Evolutionary conservation across 331 rosid genomes (phyloP).

Genomic region (Quercus lobata): DNA sequence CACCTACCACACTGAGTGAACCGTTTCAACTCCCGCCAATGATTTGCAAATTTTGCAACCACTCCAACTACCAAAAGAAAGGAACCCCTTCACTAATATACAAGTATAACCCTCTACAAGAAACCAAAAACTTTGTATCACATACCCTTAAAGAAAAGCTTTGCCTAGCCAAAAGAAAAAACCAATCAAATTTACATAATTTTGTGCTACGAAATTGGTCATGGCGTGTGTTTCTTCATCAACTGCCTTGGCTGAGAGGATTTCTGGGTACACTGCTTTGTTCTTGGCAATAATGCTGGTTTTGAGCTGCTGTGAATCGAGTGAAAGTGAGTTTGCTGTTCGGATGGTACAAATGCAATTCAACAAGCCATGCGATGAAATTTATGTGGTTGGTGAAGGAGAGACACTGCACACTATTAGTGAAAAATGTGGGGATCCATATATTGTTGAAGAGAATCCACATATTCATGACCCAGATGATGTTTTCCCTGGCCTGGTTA

Average conservation of each 20-base stretch:
- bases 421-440: slow-evolving; percentile 80
- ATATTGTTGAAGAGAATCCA: slow-evolving; percentile 78
- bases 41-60: slow-evolving; percentile 14
- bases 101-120: background rate
- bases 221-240: slow-evolving; percentile 42
- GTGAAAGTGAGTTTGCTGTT: slow-evolving; percentile 23
- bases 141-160: background rate
- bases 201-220: background rate
- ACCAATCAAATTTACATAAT: background rate
- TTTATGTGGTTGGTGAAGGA: slow-evolving; percentile 81
- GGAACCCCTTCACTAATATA: slow-evolving; percentile 11
- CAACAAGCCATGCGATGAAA: slow-evolving; percentile 61
- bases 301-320: slow-evolving; percentile 43
- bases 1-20: slow-evolving; percentile 43
- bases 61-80: slow-evolving; percentile 47
- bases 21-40: slow-evolving; percentile 50
- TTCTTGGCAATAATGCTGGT: slow-evolving; percentile 50
- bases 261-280: slow-evolving; percentile 55
- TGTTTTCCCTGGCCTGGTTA: slow-evolving; percentile 79
- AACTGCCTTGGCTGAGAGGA: slow-evolving; percentile 45
- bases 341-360: slow-evolving; percentile 10
- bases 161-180: background rate
- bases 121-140: background rate
- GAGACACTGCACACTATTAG: slow-evolving; percentile 73
- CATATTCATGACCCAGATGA: slow-evolving; percentile 82